Percentiles rank a stretch among this genome's conserved stretches.
These are phyloP conservation scores for Fusarium poae DNA, from an alignment of 2,329 filamentous ascomycete genomes.

Conservation along the genomic window DNA sequence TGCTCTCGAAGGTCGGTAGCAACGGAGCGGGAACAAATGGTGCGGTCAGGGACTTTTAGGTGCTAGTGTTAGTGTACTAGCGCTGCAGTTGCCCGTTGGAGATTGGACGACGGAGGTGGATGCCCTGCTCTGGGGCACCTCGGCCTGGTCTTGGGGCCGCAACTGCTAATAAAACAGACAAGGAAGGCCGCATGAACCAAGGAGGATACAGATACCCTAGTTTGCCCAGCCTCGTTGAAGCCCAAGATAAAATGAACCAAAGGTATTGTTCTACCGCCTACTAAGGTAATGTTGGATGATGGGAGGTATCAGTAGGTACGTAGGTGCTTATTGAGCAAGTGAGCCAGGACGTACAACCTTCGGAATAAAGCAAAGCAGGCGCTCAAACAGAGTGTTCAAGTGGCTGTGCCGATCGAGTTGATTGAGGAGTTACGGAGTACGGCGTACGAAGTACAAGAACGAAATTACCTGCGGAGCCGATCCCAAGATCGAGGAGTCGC, in stretches of 20 bases:
- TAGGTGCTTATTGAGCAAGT: neutral
- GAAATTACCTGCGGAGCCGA: constrained; percentile 39
- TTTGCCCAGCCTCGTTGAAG: constrained; percentile 33
- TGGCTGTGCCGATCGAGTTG: neutral
- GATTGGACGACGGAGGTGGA: constrained; percentile 42
- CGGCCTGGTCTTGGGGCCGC: constrained; percentile 6
- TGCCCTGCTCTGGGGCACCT: constrained; percentile 33
- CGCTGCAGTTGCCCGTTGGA: constrained; percentile 30
- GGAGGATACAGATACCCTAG: constrained; percentile 26
- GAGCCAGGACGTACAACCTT: neutral
- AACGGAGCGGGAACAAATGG: constrained; percentile 35
- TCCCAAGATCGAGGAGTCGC: constrained; percentile 4
- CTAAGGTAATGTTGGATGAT: neutral
- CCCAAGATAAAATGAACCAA: constrained; percentile 10
- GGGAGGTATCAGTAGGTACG: neutral
- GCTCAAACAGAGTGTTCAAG: constrained; percentile 1
- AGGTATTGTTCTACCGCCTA: neutral
- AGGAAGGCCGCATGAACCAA: constrained; percentile 27
- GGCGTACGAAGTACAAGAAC: constrained; percentile 8
- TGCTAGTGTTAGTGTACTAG: constrained; percentile 16
- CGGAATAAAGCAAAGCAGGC: constrained; percentile 1
- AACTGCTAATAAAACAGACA: constrained; percentile 22
- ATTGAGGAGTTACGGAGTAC: neutral
- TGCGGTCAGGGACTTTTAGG: constrained; percentile 47
- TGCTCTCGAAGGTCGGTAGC: constrained; percentile 31